Percentiles rank a stretch among this genome's conserved stretches.
Evolutionary conservation across 192 early-diverging fungal genomes (phyloP).

Genomic region (Backusella sp.): DNA sequence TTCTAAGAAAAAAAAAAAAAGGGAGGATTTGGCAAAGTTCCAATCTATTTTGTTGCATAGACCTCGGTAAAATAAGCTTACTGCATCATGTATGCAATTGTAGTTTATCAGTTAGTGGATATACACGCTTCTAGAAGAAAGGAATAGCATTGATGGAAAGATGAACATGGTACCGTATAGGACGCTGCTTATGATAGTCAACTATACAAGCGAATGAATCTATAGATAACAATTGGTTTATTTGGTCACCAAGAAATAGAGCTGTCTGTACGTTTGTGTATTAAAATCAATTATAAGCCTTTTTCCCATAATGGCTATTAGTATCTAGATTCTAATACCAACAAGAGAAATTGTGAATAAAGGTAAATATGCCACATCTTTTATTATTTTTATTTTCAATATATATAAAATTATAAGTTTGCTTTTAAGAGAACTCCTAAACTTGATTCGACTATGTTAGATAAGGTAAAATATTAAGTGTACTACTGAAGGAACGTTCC

Average conservation of each 20-base stretch:
- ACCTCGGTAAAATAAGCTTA: not conserved
- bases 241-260: not conserved
- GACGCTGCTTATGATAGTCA: not conserved
- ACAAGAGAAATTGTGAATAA: not conserved
- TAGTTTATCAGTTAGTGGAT: not conserved
- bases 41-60: not conserved
- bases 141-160: not conserved
- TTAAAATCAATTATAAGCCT: too few relatives aligned
- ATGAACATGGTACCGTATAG: not conserved
- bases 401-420: not conserved
- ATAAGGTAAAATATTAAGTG: not conserved
- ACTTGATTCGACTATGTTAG: not conserved
- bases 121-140: not conserved
- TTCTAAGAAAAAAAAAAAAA: not conserved
- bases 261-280: not conserved
- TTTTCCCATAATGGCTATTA: too few relatives aligned
- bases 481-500: not conserved
- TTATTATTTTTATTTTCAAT: not conserved
- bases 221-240: not conserved
- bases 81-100: not conserved
- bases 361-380: not conserved
- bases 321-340: not conserved
- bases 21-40: not conserved
- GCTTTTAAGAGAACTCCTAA: too few relatives aligned
- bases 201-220: not conserved